Evolutionary conservation across 2,329 filamentous ascomycete species (phyloP).

Genomic region (Xylariaceae sp.): DNA sequence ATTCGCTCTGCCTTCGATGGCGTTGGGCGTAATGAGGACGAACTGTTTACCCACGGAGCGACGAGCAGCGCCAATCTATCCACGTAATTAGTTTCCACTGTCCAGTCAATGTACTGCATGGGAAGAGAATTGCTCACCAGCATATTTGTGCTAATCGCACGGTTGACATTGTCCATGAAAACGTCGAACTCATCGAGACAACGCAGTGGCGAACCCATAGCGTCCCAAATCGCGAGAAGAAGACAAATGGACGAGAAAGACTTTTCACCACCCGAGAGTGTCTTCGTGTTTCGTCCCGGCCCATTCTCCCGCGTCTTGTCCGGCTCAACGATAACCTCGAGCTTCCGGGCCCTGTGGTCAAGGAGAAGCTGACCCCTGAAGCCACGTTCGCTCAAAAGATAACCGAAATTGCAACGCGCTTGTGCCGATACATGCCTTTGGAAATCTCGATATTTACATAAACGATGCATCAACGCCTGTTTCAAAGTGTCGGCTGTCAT

Average conservation of each 20-base stretch:
- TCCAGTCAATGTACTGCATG: background rate
- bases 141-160: slow-evolving; percentile 88
- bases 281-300: slow-evolving; percentile 77
- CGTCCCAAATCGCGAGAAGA: slow-evolving; percentile 89
- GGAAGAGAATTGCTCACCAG: slow-evolving; percentile 54
- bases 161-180: slow-evolving; percentile 98
- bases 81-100: slow-evolving; percentile 21
- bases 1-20: slow-evolving; percentile 57
- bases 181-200: slow-evolving; percentile 98
- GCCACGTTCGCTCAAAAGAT: slow-evolving; percentile 80
- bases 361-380: slow-evolving; percentile 78
- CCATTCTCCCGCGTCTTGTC: slow-evolving; percentile 63
- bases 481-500: slow-evolving; percentile 42
- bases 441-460: slow-evolving; percentile 73
- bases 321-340: slow-evolving; percentile 72
- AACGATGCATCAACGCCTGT: slow-evolving; percentile 60
- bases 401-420: slow-evolving; percentile 79
- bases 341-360: slow-evolving; percentile 66
- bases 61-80: slow-evolving; percentile 73
- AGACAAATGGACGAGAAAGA: slow-evolving; percentile 97
- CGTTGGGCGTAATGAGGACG: slow-evolving; percentile 92
- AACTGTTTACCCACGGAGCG: slow-evolving; percentile 87
- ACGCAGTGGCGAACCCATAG: slow-evolving; percentile 91
- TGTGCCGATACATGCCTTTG: slow-evolving; percentile 79
- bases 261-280: slow-evolving; percentile 92